phyloP scores from a whole-genome alignment of 306 rosid species.

The Cucurbita maxima region DNA sequence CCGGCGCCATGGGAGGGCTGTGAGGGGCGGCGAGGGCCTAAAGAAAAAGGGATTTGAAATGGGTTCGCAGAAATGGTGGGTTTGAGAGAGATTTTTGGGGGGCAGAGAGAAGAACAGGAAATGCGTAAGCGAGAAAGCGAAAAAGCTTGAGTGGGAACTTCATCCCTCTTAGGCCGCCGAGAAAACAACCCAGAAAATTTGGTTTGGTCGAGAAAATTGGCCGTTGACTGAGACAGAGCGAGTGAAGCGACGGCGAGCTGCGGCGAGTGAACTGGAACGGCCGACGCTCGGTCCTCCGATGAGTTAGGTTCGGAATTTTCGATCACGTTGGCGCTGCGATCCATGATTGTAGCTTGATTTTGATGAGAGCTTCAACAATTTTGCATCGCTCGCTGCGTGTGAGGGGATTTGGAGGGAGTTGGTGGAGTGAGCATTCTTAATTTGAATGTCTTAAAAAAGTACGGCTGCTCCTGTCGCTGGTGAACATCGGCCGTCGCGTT shows the following conservation, averaged over 20 bases:
- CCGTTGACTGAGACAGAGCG: slow-evolving; percentile 50
- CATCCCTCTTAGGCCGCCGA: slow-evolving; percentile 36
- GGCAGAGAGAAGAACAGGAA: slow-evolving; percentile 26
- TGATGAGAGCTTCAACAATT: background rate
- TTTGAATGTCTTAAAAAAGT: too few relatives aligned
- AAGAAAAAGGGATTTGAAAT: slow-evolving; percentile 44
- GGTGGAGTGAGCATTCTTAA: background rate
- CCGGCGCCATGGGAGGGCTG: slow-evolving; percentile 80
- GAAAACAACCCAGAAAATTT: slow-evolving; percentile 29
- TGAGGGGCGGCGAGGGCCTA: slow-evolving; percentile 62
- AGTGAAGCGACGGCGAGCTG: slow-evolving; percentile 49
- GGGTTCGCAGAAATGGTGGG: slow-evolving; percentile 65
- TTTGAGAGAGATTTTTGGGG: slow-evolving; percentile 44
- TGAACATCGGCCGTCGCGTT: too few relatives aligned
- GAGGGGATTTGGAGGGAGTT: background rate
- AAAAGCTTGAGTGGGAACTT: slow-evolving; percentile 72
- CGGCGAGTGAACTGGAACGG: slow-evolving; percentile 7
- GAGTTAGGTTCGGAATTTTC: slow-evolving; percentile 29
- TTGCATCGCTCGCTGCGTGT: background rate
- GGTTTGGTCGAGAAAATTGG: slow-evolving; percentile 36
- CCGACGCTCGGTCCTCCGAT: slow-evolving; percentile 27
- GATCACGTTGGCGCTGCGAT: slow-evolving; percentile 15
- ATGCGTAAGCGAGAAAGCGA: slow-evolving; percentile 67
- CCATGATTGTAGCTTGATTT: slow-evolving; percentile 22
- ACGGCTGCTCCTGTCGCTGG: too few relatives aligned